These are phyloP conservation scores for Populus trichocarpa DNA, from an alignment of 441 rosid species.

Conservation along the genomic window DNA sequence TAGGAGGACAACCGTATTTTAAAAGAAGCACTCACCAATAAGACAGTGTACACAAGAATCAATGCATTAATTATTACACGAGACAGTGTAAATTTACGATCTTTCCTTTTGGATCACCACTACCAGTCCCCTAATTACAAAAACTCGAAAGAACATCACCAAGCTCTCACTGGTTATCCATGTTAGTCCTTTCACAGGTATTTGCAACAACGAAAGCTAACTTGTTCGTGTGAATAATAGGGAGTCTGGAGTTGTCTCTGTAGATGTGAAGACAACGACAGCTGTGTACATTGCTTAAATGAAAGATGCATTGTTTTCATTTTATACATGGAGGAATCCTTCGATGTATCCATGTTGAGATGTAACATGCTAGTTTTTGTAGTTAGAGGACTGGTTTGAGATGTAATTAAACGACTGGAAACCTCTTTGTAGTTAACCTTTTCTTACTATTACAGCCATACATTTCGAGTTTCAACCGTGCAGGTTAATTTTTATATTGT, in stretches of 20 bases:
- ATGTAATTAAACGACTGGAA: neutral
- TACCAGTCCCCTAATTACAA: neutral
- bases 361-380: neutral
- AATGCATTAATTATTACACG: neutral
- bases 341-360: too few species aligned
- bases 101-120: neutral
- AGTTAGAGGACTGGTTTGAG: neutral
- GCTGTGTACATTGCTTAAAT: too few species aligned
- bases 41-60: neutral
- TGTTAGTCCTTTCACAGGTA: neutral
- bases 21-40: neutral
- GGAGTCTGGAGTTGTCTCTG: too few species aligned
- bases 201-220: too few species aligned
- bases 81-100: too few species aligned
- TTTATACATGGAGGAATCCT: too few species aligned
- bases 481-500: conserved; percentile 6
- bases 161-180: neutral
- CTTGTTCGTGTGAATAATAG: too few species aligned
- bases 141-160: neutral
- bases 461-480: conserved; percentile 9
- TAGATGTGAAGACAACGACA: too few species aligned
- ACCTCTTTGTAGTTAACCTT: neutral
- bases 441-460: neutral
- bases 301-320: too few species aligned
- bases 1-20: conserved; percentile 14